Conservation (phyloP, 1,284 basidiomycete genomes). For the Ustanciosporium gigantosporum region DNA sequence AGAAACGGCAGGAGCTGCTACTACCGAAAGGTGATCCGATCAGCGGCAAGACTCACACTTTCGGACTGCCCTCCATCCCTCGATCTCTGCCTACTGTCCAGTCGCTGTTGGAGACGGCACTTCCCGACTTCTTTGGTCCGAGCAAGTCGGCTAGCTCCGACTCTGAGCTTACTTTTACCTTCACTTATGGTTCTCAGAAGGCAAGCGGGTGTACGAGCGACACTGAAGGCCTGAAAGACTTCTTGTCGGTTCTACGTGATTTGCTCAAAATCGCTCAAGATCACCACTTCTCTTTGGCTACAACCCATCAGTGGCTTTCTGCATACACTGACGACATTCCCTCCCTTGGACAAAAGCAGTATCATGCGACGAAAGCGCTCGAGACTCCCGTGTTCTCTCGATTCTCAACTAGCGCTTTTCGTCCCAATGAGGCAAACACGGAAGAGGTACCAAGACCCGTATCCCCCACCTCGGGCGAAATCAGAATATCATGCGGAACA, state of each 20-base stretch:
- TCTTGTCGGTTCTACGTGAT: constrained; percentile 35
- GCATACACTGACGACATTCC: constrained; percentile 20
- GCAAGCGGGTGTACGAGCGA: constrained; percentile 25
- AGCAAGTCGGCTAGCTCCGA: constrained; percentile 3
- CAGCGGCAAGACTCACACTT: background rate
- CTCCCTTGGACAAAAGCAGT: background rate
- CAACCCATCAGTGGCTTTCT: constrained; percentile 19
- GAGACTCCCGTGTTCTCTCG: constrained; percentile 34
- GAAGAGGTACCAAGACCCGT: constrained; percentile 4
- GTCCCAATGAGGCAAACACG: background rate
- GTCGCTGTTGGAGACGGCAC: constrained; percentile 16
- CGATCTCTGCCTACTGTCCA: constrained; percentile 18
- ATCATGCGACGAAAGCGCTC: background rate
- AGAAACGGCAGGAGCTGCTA: background rate
- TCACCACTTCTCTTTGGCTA: constrained; percentile 8
- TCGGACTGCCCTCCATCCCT: constrained; percentile 11
- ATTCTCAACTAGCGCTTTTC: constrained; percentile 25
- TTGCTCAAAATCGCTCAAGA: constrained; percentile 18
- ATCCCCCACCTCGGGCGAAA: constrained; percentile 26
- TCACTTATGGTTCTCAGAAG: constrained; percentile 3
- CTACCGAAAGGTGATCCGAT: background rate
- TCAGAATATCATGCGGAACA: constrained; percentile 28
- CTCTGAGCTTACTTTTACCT: constrained; percentile 14
- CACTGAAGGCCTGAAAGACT: constrained; percentile 25
- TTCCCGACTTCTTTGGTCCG: constrained; percentile 5